Base-by-base conservation (phyloP, 139 green algal genomes). In the Chara braunii region DNA sequence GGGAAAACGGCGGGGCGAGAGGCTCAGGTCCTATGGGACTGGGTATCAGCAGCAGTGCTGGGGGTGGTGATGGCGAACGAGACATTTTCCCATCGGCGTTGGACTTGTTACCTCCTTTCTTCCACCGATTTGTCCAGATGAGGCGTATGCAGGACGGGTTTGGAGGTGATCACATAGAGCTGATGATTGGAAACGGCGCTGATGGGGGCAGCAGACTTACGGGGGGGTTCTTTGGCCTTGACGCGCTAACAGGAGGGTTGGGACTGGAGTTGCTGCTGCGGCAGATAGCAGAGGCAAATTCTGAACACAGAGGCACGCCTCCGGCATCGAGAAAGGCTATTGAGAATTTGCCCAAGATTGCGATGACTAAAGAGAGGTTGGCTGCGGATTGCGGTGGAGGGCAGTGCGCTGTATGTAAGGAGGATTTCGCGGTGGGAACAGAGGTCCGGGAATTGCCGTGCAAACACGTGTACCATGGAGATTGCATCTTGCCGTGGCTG, bases 351-450 rank as follows among this genome's bases (percentile, higher is more conserved):
- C 55, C 24, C 3, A 22, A 32, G 36, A 14, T 71, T 11, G n/a
- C 57, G 18, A 43, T 73, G 3, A 12, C 26, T 3, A 34, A 23
- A n/a, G 64, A 60, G 30, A 23, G 57, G 11, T 23, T 64, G 64
- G 36, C 31, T n/a, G 33, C 35, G 14, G 53, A 69, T 9, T 18
- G 29, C 14, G 55, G 55, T 37, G 55, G 58, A n/a, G n/a, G n/a
- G n/a, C 64, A 73, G 56, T 73, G 64, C 56, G 64, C 64, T 0
- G 61, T 73, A 22, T 73, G 64, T 45, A 73, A 73, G 43, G 64
- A 73, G 34, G 30, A 26, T 14, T 73, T 73, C 9, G 64, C 66
- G 42, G 4, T 1, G 26, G 64, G 64, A 14, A 12, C 8, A 31
- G 37, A 32, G 18, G 61, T 35, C 22, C 36, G 28, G 37, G 23